phyloP scores from a whole-genome alignment of 148 eudicot genomes.

The Amaranthus hypochondriacus region DNA sequence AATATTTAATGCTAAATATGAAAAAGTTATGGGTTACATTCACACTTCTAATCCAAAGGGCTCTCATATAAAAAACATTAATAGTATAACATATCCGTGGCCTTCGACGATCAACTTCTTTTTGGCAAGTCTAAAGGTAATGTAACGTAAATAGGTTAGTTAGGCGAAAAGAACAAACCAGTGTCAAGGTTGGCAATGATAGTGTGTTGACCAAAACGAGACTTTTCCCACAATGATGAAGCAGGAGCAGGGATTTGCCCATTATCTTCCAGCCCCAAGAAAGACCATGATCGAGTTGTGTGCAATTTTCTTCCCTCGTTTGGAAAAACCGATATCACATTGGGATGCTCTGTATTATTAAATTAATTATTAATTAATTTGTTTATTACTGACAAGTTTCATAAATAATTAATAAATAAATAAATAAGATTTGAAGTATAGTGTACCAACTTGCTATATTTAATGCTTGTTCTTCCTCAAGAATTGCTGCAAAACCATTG shows the following conservation, averaged over 20 bases:
- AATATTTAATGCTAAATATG: too few relatives aligned
- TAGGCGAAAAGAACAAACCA: conserved; percentile 36
- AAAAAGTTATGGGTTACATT: too few relatives aligned
- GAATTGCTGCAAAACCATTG: conserved; percentile 86
- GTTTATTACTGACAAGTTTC: background rate
- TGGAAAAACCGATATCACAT: conserved; percentile 66
- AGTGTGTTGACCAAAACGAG: conserved; percentile 73
- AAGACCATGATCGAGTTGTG: conserved; percentile 88
- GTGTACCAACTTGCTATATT: conserved; percentile 50
- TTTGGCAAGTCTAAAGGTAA: too few relatives aligned
- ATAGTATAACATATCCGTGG: too few relatives aligned
- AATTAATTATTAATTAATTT: background rate
- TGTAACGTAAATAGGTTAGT: too few relatives aligned
- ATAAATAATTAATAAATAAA: background rate
- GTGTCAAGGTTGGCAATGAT: conserved; percentile 88
- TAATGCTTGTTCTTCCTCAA: conserved; percentile 57
- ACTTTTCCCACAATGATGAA: conserved; percentile 60
- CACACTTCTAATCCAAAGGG: too few relatives aligned
- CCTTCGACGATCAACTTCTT: too few relatives aligned
- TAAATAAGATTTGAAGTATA: background rate
- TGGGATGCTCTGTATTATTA: conserved; percentile 52
- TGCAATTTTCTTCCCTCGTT: conserved; percentile 66
- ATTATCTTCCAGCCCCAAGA: conserved; percentile 58
- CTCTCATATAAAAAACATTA: too few relatives aligned
- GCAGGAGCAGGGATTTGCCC: conserved; percentile 31